Evolutionary conservation across 192 early-diverging fungal species (phyloP).

Genomic region (Backusella macrospora): DNA sequence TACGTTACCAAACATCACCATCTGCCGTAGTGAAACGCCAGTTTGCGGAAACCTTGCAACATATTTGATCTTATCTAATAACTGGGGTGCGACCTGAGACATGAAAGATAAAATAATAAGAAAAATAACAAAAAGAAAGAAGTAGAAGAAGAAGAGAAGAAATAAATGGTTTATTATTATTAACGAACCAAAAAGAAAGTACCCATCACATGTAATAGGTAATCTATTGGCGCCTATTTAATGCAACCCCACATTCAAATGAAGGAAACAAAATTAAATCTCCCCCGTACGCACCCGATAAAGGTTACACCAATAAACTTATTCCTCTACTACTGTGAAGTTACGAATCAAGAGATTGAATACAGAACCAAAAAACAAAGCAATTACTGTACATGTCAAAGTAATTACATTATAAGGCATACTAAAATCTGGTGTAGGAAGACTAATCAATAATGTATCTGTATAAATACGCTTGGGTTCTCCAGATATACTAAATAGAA

Average conservation of each 20-base stretch:
- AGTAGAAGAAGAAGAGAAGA: not conserved
- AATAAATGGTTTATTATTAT: not conserved
- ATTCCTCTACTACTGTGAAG: slow-evolving; percentile 50
- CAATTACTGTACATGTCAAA: slow-evolving; percentile 93
- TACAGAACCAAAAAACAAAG: slow-evolving; percentile 93
- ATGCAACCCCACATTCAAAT: slow-evolving; percentile 17
- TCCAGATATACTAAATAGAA: slow-evolving; percentile 6
- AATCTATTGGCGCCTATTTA: slow-evolving; percentile 9
- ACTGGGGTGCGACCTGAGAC: slow-evolving; percentile 58
- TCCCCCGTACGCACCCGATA: slow-evolving; percentile 7
- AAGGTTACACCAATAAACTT: slow-evolving; percentile 14
- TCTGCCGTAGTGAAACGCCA: slow-evolving; percentile 90
- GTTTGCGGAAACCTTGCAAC: slow-evolving; percentile 89
- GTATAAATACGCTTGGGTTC: slow-evolving; percentile 67
- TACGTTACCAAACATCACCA: slow-evolving; percentile 84
- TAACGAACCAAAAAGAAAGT: not conserved
- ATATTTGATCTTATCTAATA: slow-evolving; percentile 74
- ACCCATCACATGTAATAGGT: slow-evolving; percentile 15
- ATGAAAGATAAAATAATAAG: slow-evolving; percentile 16
- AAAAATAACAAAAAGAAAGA: not conserved
- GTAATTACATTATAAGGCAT: slow-evolving; percentile 99
- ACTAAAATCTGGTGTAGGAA: slow-evolving; percentile 96
- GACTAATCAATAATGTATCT: slow-evolving; percentile 81
- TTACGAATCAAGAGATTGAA: slow-evolving; percentile 82
- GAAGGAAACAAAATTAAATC: not conserved